phyloP scores from a whole-genome alignment of 1,139 yeast species.

The Nakaseomyces kungkrabaensis region DNA sequence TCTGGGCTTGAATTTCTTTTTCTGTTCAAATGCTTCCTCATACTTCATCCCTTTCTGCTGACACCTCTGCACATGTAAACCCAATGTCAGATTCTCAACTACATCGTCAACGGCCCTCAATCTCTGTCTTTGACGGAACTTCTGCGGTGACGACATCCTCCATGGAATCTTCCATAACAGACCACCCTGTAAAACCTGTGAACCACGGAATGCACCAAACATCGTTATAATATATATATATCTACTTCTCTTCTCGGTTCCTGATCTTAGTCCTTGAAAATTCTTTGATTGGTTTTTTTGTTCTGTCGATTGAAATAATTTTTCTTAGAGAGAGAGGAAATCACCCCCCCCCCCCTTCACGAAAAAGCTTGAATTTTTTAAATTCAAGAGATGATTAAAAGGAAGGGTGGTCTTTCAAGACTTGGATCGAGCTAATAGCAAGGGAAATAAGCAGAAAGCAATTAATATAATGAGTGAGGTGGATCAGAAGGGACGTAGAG shows the following conservation, averaged over 20 bases:
- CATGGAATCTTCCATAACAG: conserved; percentile 75
- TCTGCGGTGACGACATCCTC: conserved; percentile 73
- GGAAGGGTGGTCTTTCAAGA: too few relatives aligned
- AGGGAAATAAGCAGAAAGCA: too few relatives aligned
- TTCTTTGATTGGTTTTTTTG: neutral
- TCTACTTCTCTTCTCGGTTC: neutral
- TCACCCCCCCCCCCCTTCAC: too few relatives aligned
- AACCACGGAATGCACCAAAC: conserved; percentile 76
- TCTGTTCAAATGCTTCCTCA: conserved; percentile 39
- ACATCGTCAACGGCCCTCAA: conserved; percentile 73
- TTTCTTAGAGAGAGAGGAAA: too few relatives aligned
- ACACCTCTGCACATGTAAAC: conserved; percentile 38
- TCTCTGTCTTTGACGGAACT: conserved; percentile 73
- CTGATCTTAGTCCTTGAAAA: neutral
- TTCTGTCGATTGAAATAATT: too few relatives aligned
- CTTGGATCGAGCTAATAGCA: too few relatives aligned
- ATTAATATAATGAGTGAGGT: neutral
- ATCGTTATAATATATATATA: conserved; percentile 30
- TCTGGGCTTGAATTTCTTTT: conserved; percentile 17
- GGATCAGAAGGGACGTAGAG: conserved; percentile 8
- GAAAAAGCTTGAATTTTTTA: too few relatives aligned
- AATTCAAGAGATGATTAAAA: too few relatives aligned
- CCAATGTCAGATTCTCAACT: conserved; percentile 57
- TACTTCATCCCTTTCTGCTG: conserved; percentile 42
- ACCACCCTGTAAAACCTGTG: conserved; percentile 64